Base-by-base conservation (phyloP, 163 green algal species). In the Chlamydomonas reinhardtii region DNA sequence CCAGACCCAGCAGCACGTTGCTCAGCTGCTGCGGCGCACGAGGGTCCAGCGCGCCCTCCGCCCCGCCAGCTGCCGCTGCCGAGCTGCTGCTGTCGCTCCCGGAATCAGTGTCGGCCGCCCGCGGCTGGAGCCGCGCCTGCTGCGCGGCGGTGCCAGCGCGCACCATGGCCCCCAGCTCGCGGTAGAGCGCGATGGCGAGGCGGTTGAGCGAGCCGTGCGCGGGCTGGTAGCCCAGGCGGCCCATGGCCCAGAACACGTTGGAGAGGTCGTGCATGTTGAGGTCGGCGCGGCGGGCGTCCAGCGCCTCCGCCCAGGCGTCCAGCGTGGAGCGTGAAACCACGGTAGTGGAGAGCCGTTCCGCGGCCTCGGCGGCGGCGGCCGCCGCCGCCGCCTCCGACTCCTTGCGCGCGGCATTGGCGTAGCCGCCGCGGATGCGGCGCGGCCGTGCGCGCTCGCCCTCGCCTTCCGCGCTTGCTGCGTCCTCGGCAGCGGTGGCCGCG, bases 1-100 rank as follows among this genome's bases (percentile, higher is more conserved):
- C 80, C 69, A 86, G 56, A 5, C 80, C 80, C 69, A 86, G 70
- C 70, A 86, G 56, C 70, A 86, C 69, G 39, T 86, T 86, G 80
- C 70, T 80, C 12, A 86, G 48, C 70, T 86, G 80, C 80, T 86
- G 80, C 19, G 80, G 69, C 34, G 48, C 48, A 14, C 48, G 48
- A 9, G 48, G 48, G 48, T 56, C 48, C 48, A 56, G 48, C 5
- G 12, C 48, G 48, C 9, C 48, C 6, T 17, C 48, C 2, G 48
- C 48, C 48, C 11, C 48, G 1, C 12, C 48, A 17, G 48, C 48
- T 56, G 48, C 48, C 48, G 48, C 14, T 19, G 14, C 48, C 9
- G 48, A 14, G 39, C 39, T 48, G 39, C 39, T 48, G 39, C 39
- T 48, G 48, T 56, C 48, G 48, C 48, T 56, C 48, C 48, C 48